Base-by-base conservation (phyloP, 805 yeast species). In the Lachancea sp. region DNA sequence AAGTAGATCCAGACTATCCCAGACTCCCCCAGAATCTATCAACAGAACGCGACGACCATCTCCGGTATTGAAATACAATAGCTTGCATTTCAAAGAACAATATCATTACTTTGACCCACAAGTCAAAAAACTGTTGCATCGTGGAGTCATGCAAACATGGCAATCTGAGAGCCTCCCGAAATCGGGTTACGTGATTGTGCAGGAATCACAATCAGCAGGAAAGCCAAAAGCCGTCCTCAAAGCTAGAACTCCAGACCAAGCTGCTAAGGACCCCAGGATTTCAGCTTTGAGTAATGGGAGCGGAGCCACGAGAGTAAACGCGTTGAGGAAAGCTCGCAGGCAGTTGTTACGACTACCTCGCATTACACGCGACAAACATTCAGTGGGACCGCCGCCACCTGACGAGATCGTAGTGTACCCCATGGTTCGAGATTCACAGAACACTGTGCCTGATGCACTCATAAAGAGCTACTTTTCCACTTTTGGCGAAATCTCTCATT, bases 301-400 rank as follows among this genome's bases (percentile, higher is more conserved):
- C 16, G 38, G n/a, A 4, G 18, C 22, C 25, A 15, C 12, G 6
- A 25, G 20, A 17, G 34, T 19, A 15, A 26, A 29, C 11, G 5
- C 45, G 3, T 43, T 42, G 30, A 45, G 55, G 26, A 59, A 56
- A 41, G 27, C 36, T 13, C 57, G 60, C 36, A 32, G 29, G 3
- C 41, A 44, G 8, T 38, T 61, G 29, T 41, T 47, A 9, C 29
- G 27, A 3, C 16, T 56, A 15, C 52, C 57, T 10, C 50, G 61
- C 2, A 74, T 69, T 30, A 65, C 74, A 5, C 85, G 73, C 59
- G 95, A 88, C 60, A 73, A 79, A 47, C 71, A 82, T 55, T 85
- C 95, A 0, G 58, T 86, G 11, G 95, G 93, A 0, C 81, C 83
- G 0, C 77, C 81, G 15, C 96, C 95, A 0, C 72, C 80, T 3